phyloP scores from a whole-genome alignment of 495 filamentous ascomycete species.

The Penicillium argentinense region DNA sequence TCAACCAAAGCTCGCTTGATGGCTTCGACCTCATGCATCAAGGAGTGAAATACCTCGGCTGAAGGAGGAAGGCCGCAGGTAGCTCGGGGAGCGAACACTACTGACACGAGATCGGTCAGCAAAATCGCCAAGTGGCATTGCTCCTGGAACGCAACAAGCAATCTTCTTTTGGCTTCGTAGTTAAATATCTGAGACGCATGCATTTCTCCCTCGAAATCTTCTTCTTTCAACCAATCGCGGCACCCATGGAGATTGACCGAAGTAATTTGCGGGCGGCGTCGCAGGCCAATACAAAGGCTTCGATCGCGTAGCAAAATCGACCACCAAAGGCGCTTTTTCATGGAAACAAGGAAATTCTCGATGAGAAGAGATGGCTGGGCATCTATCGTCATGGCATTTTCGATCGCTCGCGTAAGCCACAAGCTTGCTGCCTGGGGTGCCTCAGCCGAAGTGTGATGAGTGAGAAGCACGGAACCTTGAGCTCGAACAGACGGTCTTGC shows the following conservation, averaged over 20 bases:
- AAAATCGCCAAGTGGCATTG: slow-evolving; percentile 46
- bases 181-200: slow-evolving; percentile 42
- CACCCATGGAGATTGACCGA: slow-evolving; percentile 35
- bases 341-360: slow-evolving; percentile 17
- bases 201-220: slow-evolving; percentile 47
- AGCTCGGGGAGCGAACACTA: slow-evolving; percentile 38
- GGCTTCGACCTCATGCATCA: slow-evolving; percentile 10
- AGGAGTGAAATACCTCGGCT: slow-evolving; percentile 12
- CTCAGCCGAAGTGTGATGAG: slow-evolving; percentile 34
- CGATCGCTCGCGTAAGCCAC: slow-evolving; percentile 48
- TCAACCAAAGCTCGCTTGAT: slow-evolving; percentile 19
- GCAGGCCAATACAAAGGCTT: slow-evolving; percentile 47
- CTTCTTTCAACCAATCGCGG: slow-evolving; percentile 31
- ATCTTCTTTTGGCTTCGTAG: slow-evolving; percentile 35
- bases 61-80: slow-evolving; percentile 10
- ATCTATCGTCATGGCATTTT: slow-evolving; percentile 46
- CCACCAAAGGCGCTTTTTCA: slow-evolving; percentile 52
- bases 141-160: slow-evolving; percentile 45
- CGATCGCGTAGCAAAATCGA: slow-evolving; percentile 51
- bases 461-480: slow-evolving; percentile 46
- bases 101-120: slow-evolving; percentile 43
- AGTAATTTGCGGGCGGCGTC: slow-evolving; percentile 47
- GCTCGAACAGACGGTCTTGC: slow-evolving; percentile 31
- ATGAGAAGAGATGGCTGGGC: slow-evolving; percentile 23
- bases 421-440: slow-evolving; percentile 44